Evolutionary conservation across 179 eudicot genomes (phyloP).

Genomic region (Silene coronaria): DNA sequence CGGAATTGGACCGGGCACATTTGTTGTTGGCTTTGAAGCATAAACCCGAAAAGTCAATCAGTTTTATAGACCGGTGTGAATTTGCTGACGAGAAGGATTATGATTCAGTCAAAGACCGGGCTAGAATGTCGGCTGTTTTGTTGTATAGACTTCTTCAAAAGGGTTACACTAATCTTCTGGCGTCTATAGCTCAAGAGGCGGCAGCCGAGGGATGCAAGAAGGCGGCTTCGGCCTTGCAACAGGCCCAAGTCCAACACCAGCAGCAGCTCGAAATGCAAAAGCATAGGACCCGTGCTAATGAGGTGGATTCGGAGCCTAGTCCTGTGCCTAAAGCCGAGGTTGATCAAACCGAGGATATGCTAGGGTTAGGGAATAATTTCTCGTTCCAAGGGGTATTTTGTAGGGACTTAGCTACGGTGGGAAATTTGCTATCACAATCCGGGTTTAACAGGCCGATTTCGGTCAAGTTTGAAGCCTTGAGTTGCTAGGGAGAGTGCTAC

Average conservation of each 20-base stretch:
- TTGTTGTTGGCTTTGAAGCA: constrained; percentile 65
- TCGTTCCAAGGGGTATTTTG: constrained; percentile 61
- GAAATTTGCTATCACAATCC: constrained; percentile 70
- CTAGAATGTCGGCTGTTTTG: constrained; percentile 58
- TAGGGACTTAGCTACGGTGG: constrained; percentile 73
- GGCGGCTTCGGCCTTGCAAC: constrained; percentile 47
- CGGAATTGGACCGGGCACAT: constrained; percentile 86
- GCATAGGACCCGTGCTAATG: neutral
- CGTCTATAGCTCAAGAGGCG: constrained; percentile 46
- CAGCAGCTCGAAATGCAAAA: neutral
- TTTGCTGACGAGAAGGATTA: constrained; percentile 61
- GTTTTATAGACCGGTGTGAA: constrained; percentile 74
- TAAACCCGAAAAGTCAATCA: constrained; percentile 70
- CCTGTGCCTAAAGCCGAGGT: constrained; percentile 16
- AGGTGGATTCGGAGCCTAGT: neutral
- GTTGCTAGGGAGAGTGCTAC: constrained; percentile 36
- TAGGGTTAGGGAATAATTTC: constrained; percentile 4
- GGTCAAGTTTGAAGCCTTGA: constrained; percentile 79
- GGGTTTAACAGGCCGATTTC: constrained; percentile 69
- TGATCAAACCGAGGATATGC: constrained; percentile 27
- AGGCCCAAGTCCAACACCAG: constrained; percentile 32
- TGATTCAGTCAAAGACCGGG: constrained; percentile 67
- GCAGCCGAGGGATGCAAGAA: constrained; percentile 50
- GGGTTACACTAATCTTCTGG: constrained; percentile 53
- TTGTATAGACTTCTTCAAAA: constrained; percentile 69